These are phyloP conservation scores for Cryptococcus depauperatus DNA, from an alignment of 1,284 basidiomycete genomes.

Conservation along the genomic window DNA sequence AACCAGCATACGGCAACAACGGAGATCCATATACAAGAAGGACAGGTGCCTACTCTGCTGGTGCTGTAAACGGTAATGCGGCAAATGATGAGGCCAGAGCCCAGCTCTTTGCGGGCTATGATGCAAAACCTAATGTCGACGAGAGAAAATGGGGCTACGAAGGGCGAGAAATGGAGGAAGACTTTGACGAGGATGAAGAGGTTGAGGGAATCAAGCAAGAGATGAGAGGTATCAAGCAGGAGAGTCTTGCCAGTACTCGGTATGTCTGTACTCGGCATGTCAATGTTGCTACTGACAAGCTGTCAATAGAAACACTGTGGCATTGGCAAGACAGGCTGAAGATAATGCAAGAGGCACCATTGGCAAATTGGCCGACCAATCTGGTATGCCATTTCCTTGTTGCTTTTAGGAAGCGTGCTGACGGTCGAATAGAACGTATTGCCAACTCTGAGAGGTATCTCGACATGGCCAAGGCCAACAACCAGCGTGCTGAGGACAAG, in stretches of 20 bases:
- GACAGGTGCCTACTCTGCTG: background rate
- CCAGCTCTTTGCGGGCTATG: conserved; percentile 47
- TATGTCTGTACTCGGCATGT: conserved; percentile 16
- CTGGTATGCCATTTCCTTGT: conserved; percentile 54
- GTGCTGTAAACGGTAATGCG: conserved; percentile 1
- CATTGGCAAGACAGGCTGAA: conserved; percentile 88
- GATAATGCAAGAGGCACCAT: conserved; percentile 88
- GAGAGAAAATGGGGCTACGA: conserved; percentile 41
- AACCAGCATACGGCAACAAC: conserved; percentile 7
- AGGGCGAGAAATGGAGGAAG: conserved; percentile 51
- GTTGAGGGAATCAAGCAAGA: conserved; percentile 93
- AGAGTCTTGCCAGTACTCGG: conserved; percentile 78
- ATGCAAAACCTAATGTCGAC: conserved; percentile 43
- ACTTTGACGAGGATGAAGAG: conserved; percentile 77
- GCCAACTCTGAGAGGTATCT: conserved; percentile 94
- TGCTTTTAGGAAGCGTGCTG: background rate
- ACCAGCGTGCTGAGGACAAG: conserved; percentile 81
- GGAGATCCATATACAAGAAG: conserved; percentile 46
- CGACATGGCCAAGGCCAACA: conserved; percentile 86
- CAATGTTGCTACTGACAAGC: background rate
- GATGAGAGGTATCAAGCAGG: conserved; percentile 85
- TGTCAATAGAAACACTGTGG: conserved; percentile 68
- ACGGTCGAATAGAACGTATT: conserved; percentile 49
- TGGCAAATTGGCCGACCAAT: conserved; percentile 83
- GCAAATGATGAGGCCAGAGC: conserved; percentile 56